These are phyloP conservation scores for Blepharisma japonicum DNA, from an alignment of 73 alveolate genomes.

Conservation along the genomic window DNA sequence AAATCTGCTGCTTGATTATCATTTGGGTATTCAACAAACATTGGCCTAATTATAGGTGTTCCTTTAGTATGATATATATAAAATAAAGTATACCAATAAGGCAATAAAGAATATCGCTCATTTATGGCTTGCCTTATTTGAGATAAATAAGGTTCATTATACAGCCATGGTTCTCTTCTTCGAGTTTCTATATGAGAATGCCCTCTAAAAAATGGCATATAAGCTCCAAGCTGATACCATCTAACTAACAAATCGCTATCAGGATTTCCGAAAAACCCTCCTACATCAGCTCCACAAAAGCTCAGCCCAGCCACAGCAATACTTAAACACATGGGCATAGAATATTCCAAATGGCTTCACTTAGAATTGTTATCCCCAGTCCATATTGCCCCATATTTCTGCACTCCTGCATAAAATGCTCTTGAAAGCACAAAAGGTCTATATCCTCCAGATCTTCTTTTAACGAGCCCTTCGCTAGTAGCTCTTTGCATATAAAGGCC, in stretches of 20 bases:
- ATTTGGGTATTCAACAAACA: conserved; percentile 43
- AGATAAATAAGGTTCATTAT: conserved; percentile 22
- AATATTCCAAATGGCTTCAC: conserved; percentile 62
- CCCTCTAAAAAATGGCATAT: conserved; percentile 79
- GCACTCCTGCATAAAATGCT: conserved; percentile 83
- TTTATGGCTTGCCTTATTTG: conserved; percentile 39
- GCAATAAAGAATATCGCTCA: conserved; percentile 52
- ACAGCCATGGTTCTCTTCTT: conserved; percentile 90
- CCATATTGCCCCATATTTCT: conserved; percentile 91
- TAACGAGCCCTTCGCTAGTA: conserved; percentile 67
- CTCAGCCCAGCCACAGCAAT: conserved; percentile 79
- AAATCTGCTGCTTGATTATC: conserved; percentile 30
- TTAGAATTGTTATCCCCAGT: conserved; percentile 85
- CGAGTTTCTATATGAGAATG: conserved; percentile 70
- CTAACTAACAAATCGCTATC: conserved; percentile 51
- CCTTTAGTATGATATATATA: conserved; percentile 35
- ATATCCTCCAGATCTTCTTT: conserved; percentile 58
- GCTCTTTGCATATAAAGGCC: conserved; percentile 79
- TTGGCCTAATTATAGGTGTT: conserved; percentile 45
- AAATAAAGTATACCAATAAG: conserved; percentile 48
- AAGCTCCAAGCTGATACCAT: conserved; percentile 83
- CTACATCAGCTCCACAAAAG: conserved; percentile 85
- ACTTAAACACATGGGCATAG: conserved; percentile 77
- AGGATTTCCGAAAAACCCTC: conserved; percentile 78
- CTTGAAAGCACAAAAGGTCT: conserved; percentile 88